Evolutionary conservation across 208 protist species (phyloP), one percentile per base, ranked within the genome.

Genomic region (Wallacemonas sp.): DNA sequence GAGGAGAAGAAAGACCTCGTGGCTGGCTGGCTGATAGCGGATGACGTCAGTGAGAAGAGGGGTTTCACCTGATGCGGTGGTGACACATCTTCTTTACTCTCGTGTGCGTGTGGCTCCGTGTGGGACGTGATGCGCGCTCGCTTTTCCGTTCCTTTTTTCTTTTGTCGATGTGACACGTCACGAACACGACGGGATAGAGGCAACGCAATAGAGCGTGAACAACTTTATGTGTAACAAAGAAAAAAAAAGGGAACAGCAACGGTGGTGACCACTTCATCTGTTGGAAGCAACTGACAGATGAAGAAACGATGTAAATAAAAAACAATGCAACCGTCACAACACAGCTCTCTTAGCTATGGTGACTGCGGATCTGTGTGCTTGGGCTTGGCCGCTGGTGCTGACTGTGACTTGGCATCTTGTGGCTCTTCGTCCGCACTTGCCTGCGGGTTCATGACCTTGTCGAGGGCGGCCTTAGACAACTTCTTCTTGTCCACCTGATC

Each of bases 401-500:
- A n/a, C n/a, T 42, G 3, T 48, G 5, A 4, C 9, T 46, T 45
- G n/a, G n/a, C n/a, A n/a, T n/a, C n/a, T n/a, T n/a, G n/a, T n/a
- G 12, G 50, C 50, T 37, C 12, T 19, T 37, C 24, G 50, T 10
- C 13, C 19, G 22, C 19, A 12, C 37, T 42, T 42, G 37, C 13
- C 12, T 42, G 37, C 37, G 13, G 53, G 15, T 60, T 44, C 17
- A 62, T 6, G 1, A 24, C 34, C 17, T 26, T 46, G 55, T 62
- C 52, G 24, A 46, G 34, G 32, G 21, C 36, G 21, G 39, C 48
- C 21, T 41, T 41, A 10, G 46, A 37, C 13, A 79, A 48, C 27
- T 63, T 62, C 9, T 27, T 66, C 68, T 68, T 70, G 26, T 50
- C 42, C 45, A 79, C 63, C 26, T 64, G 70, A 21, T 76, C 68